Base-by-base conservation (phyloP, 495 filamentous ascomycete genomes). In the Aspergillus bertholletiae region DNA sequence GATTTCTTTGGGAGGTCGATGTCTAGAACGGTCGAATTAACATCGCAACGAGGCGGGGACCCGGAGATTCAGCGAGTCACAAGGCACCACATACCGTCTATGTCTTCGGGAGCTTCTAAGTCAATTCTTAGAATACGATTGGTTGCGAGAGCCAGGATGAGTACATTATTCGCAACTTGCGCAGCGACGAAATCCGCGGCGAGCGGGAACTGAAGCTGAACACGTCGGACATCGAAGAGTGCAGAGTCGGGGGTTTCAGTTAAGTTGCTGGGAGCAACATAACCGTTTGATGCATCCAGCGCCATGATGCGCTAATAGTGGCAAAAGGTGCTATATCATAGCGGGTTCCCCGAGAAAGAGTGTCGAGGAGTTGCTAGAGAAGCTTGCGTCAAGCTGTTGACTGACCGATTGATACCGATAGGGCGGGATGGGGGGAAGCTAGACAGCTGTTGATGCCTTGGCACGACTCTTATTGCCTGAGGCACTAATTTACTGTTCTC, bases 1-100 rank as follows among this genome's bases (percentile, higher is more conserved):
- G 88, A 82, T 63, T 93, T 95, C 74, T 94, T 96, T 24, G 95
- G 95, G 26, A 98, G 86, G 67, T 97, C 95, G 66, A 97, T 96
- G 72, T 98, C 93, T 96, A 50, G 40, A 40, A 52, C 46, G 5
- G n/a, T 21, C 24, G 51, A 46, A 49, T 59, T 45, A 63, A 51
- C 52, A 64, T 54, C 26, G 44, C 57, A 51, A 58, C 52, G 46
- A 27, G 20, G 17, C 26, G 49, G 22, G 37, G 37, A 46, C 37
- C 52, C 32, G 17, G 22, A 15, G 9, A 13, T 13, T 18, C 41
- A 17, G 23, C 45, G 32, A 9, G 15, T 9, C 12, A 32, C 23
- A 39, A 37, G 26, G 32, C 21, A 26, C 53, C 40, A 59, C 70
- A 53, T 63, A 96, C 92, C 92, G 72, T 98, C 95, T 51, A 98